Evolutionary conservation across 345 rosid genomes (phyloP).

Genomic region (Combretum micranthum): DNA sequence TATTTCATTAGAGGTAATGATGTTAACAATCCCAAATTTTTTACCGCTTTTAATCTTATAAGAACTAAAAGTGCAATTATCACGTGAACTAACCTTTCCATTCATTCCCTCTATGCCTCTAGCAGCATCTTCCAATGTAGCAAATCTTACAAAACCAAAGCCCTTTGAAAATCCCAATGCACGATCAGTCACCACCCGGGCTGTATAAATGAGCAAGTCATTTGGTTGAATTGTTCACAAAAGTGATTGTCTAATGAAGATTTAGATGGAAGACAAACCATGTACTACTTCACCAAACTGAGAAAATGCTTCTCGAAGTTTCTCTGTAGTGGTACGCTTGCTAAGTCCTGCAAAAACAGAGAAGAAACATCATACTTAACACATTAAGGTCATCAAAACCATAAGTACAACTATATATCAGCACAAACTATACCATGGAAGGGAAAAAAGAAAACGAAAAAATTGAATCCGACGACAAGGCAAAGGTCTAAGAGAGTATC

Average conservation of each 20-base stretch:
- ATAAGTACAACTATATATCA: neutral
- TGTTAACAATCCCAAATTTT: neutral
- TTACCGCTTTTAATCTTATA: neutral
- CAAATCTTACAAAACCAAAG: slow-evolving; percentile 82
- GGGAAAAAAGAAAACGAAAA: no score
- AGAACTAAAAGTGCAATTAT: neutral
- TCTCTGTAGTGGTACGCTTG: slow-evolving; percentile 69
- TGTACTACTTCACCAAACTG: slow-evolving; percentile 74
- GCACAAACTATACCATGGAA: no score
- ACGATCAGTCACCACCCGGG: slow-evolving; percentile 74
- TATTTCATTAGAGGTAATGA: neutral
- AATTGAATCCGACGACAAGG: no score
- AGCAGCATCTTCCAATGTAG: slow-evolving; percentile 69
- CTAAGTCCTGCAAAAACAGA: slow-evolving; percentile 59
- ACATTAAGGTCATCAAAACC: neutral
- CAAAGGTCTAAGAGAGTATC: no score
- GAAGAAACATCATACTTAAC: neutral
- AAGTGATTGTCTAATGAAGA: neutral
- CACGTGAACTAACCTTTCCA: slow-evolving; percentile 56
- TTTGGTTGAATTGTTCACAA: slow-evolving; percentile 4
- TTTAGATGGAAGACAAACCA: slow-evolving; percentile 35
- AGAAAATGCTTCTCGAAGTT: slow-evolving; percentile 59
- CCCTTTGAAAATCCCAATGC: slow-evolving; percentile 86
- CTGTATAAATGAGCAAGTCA: slow-evolving; percentile 21
- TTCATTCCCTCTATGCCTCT: slow-evolving; percentile 85